Evolutionary conservation across 371 early-diverging fungal species (phyloP), one percentile per base, ranked within the genome.

Genomic region (Hamiltosporidium magnivora): DNA sequence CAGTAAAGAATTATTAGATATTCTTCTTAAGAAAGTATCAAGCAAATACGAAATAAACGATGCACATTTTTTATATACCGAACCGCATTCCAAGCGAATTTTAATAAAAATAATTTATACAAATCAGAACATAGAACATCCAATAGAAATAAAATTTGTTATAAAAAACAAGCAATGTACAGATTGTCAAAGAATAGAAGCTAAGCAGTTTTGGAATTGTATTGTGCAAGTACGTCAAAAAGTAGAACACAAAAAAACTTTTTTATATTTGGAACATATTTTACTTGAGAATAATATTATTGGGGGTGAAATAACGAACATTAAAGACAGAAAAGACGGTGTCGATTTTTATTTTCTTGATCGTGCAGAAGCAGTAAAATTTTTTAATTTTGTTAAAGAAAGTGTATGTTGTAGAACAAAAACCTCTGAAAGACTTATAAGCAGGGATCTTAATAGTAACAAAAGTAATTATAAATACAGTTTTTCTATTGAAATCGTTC

Each of bases 171-270:
- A 91, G 81, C 92, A 94, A 79, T 99, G 99, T 80, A 87, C 89
- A 61, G 94, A 93, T 80, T 99, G 99, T 84, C 88, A 90, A 39
- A 87, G 92, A 66, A 86, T 93, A 43, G 93, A 90, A 84, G 96
- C 97, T 3, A 90, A 97, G 80, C 90, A 96, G 75, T 94, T 91
- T 3, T 99, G 99, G 99, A 91, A 90, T 76, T 92, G 94, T 9
- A 85, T 88, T 64, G 97, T 97, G 25, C 99, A 99, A 84, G 87
- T 97, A 38, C 88, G 99, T 67, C 98, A 99, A 83, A 94, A 93
- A 84, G 43, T 84, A 2, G 44, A 71, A 55, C 93, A 93, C 84
- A 92, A 93, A 84, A 86, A 92, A 73, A 96, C 96, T 2, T 94
- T 99, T 84, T 85, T 96, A 71, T 92, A 88, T 80, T 85, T 99